These are phyloP conservation scores for Dioscorea alata DNA, from an alignment of 106 monocot genomes.

Conservation along the genomic window DNA sequence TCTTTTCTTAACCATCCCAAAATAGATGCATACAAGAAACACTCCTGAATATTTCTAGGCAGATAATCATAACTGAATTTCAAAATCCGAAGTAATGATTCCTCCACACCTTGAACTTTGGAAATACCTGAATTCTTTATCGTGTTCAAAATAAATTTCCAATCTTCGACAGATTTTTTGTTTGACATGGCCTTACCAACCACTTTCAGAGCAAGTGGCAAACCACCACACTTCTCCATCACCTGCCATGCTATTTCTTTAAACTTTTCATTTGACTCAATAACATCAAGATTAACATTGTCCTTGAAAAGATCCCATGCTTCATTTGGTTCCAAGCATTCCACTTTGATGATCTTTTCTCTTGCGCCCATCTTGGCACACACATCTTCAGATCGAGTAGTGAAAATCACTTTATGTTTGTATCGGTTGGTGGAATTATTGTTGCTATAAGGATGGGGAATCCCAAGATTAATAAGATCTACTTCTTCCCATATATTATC, in stretches of 20 bases:
- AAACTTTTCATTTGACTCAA: background rate
- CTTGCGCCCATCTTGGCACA: conserved; percentile 1
- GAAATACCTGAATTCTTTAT: too few relatives aligned
- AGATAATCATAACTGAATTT: conserved; percentile 25
- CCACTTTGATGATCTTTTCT: background rate
- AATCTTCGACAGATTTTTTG: conserved; percentile 1
- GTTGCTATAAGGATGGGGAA: too few relatives aligned
- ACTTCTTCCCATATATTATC: too few relatives aligned
- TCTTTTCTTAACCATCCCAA: conserved; percentile 4
- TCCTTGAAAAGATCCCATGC: conserved; percentile 5
- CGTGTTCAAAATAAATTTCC: background rate
- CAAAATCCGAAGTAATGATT: background rate
- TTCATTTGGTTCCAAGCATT: background rate
- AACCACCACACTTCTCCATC: background rate
- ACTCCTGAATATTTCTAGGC: background rate
- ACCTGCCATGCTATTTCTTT: background rate
- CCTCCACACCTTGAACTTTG: background rate
- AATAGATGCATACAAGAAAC: conserved; percentile 18
- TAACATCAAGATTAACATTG: background rate
- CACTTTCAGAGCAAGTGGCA: conserved; percentile 7
- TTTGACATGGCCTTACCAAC: conserved; percentile 1
- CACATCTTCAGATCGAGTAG: background rate
- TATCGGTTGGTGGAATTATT: too few relatives aligned
- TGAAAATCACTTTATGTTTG: conserved; percentile 5
- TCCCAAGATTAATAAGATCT: too few relatives aligned